Evolutionary conservation across 2,329 filamentous ascomycete genomes (phyloP), one percentile per base, ranked within the genome.

Genomic region (Claviceps capensis): DNA sequence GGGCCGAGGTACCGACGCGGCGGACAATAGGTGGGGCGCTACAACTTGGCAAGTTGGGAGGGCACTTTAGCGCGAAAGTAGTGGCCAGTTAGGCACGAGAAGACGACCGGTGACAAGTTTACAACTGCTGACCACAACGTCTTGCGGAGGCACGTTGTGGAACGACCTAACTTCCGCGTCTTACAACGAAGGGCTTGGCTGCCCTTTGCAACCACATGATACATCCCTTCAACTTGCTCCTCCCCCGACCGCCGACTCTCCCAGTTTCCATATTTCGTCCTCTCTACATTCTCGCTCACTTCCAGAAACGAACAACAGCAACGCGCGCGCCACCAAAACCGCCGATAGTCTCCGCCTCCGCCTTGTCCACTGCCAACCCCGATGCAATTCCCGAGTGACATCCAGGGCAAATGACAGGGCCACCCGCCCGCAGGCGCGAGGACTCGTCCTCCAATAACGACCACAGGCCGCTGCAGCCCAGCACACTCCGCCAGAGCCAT

Each of bases 401-500:
- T n/a, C 51, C 30, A 47, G 47, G 34, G 47, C 44, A 49, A 43
- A 67, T 65, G 61, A 50, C 60, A 47, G 55, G 57, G 34, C 58
- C 55, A 54, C 57, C 63, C 43, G 57, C 60, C 49, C 63, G 62
- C 30, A 61, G 55, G 47, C 60, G 63, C 45, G 61, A 59, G 54
- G 60, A 60, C 57, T 64, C 63, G 42, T 58, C 51, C 49, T 55
- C 55, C 23, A 53, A 42, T 46, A 63, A 60, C 36, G 63, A 65
- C 47, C 72, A 73, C 54, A 64, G 64, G 9, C 72, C 74, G 13
- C 55, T 63, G 23, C 68, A 72, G 52, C 73, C 72, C 7, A 75
- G 72, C 59, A 63, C 68, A 16, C 66, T 77, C 46, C 72, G 73
- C 30, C 70, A 74, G 54, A 70, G 69, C 62, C 69, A 71, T 57